A percentile compares a stretch with the other conserved stretches of the same genome.
These are phyloP conservation scores for Eucalyptus globulus DNA, from an alignment of 345 rosid species.

Conservation along the genomic window DNA sequence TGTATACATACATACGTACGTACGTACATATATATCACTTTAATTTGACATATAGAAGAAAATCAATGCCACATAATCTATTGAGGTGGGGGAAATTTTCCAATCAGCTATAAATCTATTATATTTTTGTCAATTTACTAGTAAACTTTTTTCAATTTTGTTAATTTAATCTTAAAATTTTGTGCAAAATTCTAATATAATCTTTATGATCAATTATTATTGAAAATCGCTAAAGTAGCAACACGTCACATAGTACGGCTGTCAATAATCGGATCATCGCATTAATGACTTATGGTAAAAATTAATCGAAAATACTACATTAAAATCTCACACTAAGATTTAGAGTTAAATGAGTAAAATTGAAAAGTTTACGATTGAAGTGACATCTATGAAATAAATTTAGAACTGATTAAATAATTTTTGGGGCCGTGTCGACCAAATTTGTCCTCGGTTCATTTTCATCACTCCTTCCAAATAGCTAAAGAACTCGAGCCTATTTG, in stretches of 20 bases:
- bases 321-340: neutral
- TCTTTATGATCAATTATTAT: rapidly evolving
- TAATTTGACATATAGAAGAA: neutral
- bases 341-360: neutral
- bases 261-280: rapidly evolving
- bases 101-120: neutral
- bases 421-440: neutral
- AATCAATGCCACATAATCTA: neutral
- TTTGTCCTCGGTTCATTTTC: neutral
- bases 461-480: neutral
- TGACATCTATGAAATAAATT: neutral
- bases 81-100: neutral
- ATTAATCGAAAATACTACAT: rapidly evolving
- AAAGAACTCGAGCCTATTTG: neutral
- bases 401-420: neutral
- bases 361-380: rapidly evolving
- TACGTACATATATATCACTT: neutral
- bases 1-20: neutral
- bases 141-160: neutral
- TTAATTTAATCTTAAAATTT: neutral
- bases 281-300: neutral
- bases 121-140: neutral
- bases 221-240: rapidly evolving
- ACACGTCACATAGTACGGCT: rapidly evolving
- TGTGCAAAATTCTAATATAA: rapidly evolving